Evolutionary conservation across 257 asterid species (phyloP), one percentile per base, ranked within the genome.

Genomic region (Lantana camara): DNA sequence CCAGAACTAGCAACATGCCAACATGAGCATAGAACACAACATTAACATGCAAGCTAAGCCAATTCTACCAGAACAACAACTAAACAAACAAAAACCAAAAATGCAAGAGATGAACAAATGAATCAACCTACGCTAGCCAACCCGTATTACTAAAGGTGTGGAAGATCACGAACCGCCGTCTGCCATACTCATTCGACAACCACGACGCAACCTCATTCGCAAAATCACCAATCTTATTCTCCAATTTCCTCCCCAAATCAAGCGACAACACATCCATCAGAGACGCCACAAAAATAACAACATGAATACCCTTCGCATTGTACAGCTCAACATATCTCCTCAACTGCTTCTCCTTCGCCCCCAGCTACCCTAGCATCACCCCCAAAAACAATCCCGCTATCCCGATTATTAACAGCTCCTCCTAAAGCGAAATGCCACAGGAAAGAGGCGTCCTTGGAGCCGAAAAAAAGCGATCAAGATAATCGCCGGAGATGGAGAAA

Each of bases 111-210:
- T 24, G 13, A 52, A 73, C n/a, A n/a, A n/a, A n/a, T n/a, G n/a
- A n/a, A n/a, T n/a, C n/a, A n/a, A n/a, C n/a, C n/a, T n/a, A n/a
- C 53, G 5, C 53, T 65, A 37, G 92, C 98, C 98, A 91, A 63
- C 98, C 98, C 16, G 98, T 89, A 49, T 86, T 91, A 74, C 98
- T 91, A 58, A 91, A 91, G 50, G 96, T 86, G 52, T 89, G 98
- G 69, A 89, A 86, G 70, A 84, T 22, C 92, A 91, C 75, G 69
- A 71, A 66, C 50, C 96, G 75, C 53, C 83, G 74, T 1, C 84
- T 77, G 11, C 82, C 95, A 70, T 72, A 50, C 49, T 40, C 81
- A 44, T 75, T 61, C 29, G 85, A 75, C 70, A 91, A 49, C 98
- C 96, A 89, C 4, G 77, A 68, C 14, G 75, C 66, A 17, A 91